These are phyloP conservation scores for Stevia rebaudiana DNA, from an alignment of 140 eudicot species.

Conservation along the genomic window DNA sequence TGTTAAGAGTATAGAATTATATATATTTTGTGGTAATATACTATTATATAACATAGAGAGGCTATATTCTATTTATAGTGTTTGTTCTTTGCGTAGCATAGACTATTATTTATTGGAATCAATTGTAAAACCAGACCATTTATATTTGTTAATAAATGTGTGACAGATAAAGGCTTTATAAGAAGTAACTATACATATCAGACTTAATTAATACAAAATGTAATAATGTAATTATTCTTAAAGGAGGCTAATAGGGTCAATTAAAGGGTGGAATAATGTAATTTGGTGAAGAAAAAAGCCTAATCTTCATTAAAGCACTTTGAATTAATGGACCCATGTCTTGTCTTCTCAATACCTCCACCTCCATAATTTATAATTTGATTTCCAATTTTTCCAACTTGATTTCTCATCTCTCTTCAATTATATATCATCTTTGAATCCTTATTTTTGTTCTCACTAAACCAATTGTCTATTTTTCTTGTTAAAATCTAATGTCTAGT, in stretches of 20 bases:
- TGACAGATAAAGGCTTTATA: background rate
- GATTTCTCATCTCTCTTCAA: conserved; percentile 39
- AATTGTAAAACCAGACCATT: no score
- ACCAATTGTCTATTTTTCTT: conserved; percentile 13
- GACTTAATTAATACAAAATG: background rate
- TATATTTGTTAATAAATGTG: no score
- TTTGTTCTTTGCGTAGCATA: no score
- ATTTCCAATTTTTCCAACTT: conserved; percentile 30
- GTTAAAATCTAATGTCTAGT: conserved; percentile 37
- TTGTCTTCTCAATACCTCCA: conserved; percentile 49
- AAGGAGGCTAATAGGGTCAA: conserved; percentile 49
- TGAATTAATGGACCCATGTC: conserved; percentile 57
- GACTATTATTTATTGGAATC: no score
- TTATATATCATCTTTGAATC: conserved; percentile 29
- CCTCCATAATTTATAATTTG: conserved; percentile 42
- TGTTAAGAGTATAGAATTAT: no score
- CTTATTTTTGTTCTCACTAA: conserved; percentile 26
- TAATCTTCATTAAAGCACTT: conserved; percentile 46
- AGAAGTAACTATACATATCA: background rate
- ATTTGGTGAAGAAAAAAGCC: conserved; percentile 49
- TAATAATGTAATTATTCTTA: conserved; percentile 15
- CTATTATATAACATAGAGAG: no score
- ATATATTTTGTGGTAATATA: no score
- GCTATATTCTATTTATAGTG: no score
- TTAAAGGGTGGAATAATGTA: conserved; percentile 57